Evolutionary conservation across 495 filamentous ascomycete species (phyloP), one percentile per base, ranked within the genome.

Genomic region (Chaetomium fimeti): DNA sequence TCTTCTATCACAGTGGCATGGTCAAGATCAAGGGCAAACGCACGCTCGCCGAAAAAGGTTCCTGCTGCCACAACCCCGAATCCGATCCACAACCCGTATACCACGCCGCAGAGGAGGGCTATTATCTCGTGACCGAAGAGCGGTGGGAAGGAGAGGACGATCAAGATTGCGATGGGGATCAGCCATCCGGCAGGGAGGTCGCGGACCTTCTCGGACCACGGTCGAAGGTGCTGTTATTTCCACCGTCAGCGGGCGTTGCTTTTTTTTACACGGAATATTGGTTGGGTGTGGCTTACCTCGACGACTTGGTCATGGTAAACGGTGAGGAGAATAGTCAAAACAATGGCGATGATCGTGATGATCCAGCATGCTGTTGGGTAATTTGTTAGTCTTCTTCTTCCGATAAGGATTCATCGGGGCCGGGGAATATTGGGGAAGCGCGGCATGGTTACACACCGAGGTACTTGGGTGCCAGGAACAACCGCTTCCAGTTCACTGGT

Each of bases 81-180:
- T 11, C 71, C 73, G 4, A 72, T 66, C 59, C 70, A 67, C 15
- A 75, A 64, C 16, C 71, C 71, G 62, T 75, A 75, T 28, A 73
- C 69, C 16, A 75, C 68, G 60, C 73, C 73, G 64, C 72, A 72
- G 11, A 75, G 63, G 8, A 75, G 63, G 5, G 67, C 69, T 47
- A 75, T 57, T 24, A 75, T 62, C 45, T 75, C 73, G 60, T 75
- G 73, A 18, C 73, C 73, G 62, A 75, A 75, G 0, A 75, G 67
- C 5, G 73, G 73, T 3, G 73, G 73, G 38, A 75, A 72, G n/a
- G 69, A 72, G 28, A 75, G 70, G 32, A 72, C 42, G 63, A 75
- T 67, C 29, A 75, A 66, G 49, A 75, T 74, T n/a, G 43, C 67
- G 59, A 75, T 72, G 4, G 72, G 72, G 40, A 75, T 71, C 24